Conservation (phyloP, 768 basidiomycete genomes). For the Calocera cornea region DNA sequence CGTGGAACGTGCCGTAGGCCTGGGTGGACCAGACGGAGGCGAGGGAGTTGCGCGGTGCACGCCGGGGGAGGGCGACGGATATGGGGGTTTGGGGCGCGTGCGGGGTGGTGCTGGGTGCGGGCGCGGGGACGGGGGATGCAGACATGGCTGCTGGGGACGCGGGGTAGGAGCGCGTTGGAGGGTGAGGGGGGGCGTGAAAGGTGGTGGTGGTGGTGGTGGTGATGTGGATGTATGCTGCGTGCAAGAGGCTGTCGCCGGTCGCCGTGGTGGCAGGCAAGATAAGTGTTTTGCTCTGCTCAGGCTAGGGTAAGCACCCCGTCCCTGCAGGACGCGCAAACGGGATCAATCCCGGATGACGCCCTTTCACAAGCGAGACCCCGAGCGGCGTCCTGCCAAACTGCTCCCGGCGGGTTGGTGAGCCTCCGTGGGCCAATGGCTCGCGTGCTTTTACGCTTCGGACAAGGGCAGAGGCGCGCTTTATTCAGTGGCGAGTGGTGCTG, state of each 20-base stretch:
- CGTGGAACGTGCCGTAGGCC: neutral
- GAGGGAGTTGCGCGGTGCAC: neutral
- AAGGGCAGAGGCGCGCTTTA: no score
- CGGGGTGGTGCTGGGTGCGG: neutral
- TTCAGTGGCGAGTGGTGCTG: no score
- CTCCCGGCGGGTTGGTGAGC: no score
- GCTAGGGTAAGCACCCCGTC: no score
- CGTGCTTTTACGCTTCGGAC: no score
- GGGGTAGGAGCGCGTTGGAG: neutral
- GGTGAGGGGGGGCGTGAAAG: neutral
- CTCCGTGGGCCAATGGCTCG: no score
- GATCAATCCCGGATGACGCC: neutral
- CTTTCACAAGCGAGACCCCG: neutral
- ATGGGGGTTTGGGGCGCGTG: neutral
- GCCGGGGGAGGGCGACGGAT: neutral
- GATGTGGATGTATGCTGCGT: no score
- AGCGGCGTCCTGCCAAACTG: neutral
- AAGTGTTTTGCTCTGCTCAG: neutral
- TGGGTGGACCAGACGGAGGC: neutral
- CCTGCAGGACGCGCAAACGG: neutral
- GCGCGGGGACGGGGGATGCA: neutral
- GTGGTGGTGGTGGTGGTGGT: neutral
- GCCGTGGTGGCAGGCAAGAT: neutral
- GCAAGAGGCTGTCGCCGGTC: neutral
- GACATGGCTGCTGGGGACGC: neutral